These are phyloP conservation scores for Claviceps paspali DNA, from an alignment of 2,329 filamentous ascomycete genomes.

Conservation along the genomic window DNA sequence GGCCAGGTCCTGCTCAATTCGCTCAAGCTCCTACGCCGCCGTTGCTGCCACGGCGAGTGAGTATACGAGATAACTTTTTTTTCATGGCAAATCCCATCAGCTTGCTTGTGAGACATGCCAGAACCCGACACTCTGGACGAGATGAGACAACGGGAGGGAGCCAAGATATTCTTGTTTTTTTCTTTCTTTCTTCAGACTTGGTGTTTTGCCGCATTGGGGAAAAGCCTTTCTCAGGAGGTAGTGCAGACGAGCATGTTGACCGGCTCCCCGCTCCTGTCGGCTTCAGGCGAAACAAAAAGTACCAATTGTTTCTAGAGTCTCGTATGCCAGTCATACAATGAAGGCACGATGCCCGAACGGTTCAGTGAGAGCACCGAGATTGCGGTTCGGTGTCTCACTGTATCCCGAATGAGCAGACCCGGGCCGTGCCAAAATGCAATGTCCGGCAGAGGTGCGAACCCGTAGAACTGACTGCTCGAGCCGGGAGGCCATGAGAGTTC, in stretches of 20 bases:
- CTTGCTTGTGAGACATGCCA: neutral
- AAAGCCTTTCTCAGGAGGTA: neutral
- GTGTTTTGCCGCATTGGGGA: neutral
- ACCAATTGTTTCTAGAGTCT: neutral
- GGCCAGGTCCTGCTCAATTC: too few relatives aligned
- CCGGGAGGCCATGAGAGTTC: neutral
- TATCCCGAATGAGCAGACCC: constrained; percentile 1
- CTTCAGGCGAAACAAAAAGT: neutral
- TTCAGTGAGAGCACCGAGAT: constrained; percentile 2
- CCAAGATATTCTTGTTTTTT: neutral
- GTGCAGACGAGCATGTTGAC: neutral
- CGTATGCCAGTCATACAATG: constrained; percentile 4
- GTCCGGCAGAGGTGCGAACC: neutral
- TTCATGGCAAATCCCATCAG: neutral
- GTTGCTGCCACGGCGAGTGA: neutral
- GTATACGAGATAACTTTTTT: neutral
- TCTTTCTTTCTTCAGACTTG: neutral
- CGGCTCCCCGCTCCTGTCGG: constrained; percentile 1
- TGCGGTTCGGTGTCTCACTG: constrained; percentile 4
- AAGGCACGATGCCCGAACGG: constrained; percentile 1
- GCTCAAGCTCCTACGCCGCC: too few relatives aligned
- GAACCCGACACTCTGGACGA: constrained; percentile 3
- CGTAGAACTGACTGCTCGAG: neutral
- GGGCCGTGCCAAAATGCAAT: neutral
- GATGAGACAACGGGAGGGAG: constrained; percentile 5